Base-by-base conservation (phyloP, 1,284 basidiomycete species). In the Tranzscheliella williamsii region DNA sequence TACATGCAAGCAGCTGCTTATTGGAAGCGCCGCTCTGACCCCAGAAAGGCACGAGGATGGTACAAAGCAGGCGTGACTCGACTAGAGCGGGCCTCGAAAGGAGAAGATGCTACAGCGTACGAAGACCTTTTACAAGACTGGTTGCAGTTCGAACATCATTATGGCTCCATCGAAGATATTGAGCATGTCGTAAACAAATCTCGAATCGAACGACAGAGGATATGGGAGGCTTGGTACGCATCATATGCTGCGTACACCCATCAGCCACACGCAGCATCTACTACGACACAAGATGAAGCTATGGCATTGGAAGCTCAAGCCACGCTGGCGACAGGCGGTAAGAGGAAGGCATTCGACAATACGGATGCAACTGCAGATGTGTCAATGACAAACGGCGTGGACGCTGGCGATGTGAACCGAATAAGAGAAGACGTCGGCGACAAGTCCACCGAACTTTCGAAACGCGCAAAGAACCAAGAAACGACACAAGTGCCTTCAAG, bases 121-220 rank as follows among this genome's bases (percentile, higher is more conserved):
- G 37, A 95, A 77, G 87, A 86, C 3, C 81, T 97, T 5, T 90
- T 90, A 84, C 88, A 92, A 50, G 87, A 88, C 0, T 95, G 90
- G 87, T 73, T 86, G 4, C 80, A 83, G 13, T 95, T 97, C 65
- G 94, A 97, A 75, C 85, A 90, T 57, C 79, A 88, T 4, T 82
- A 90, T 65, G 94, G 94, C 1, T 82, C 84, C 7, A 79, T 90
- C 6, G 80, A 84, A 31, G 85, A 86, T 5, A 78, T 95, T 15
- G 84, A 90, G 30, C 80, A 82, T 7, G 87, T 88, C 9, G 77
- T 71, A 15, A 42, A 35, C 7, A 75, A 71, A 38, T 46, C 58
- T 23, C 72, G 69, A 34, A 43, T 52, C 22, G 73, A 79, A 56
- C 58, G 87, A 35, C 84, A 85, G 43, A 84, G 84, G 45, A 82